phyloP scores from a whole-genome alignment of 306 rosid species.

The Prosopis cineraria region DNA sequence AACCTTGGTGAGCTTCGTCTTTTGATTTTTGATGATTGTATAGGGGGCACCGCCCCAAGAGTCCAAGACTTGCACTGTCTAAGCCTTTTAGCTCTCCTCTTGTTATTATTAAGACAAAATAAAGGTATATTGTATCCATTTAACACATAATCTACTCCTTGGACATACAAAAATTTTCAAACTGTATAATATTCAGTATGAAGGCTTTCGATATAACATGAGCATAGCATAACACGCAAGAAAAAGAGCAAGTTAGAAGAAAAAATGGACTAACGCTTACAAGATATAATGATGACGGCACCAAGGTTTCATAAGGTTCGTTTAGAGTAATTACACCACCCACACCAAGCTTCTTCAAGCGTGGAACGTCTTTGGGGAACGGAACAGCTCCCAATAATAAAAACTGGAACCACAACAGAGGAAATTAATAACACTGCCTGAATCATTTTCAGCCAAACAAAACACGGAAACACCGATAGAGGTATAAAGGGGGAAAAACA shows the following conservation, averaged over 20 bases:
- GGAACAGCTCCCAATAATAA: constrained; percentile 92
- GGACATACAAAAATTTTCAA: constrained; percentile 20
- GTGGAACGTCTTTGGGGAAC: constrained; percentile 95
- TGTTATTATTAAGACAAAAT: too few species aligned
- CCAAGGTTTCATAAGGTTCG: constrained; percentile 93
- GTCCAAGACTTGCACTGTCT: too few species aligned
- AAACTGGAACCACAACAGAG: constrained; percentile 53
- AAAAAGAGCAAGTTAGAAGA: not conserved
- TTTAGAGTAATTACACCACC: constrained; percentile 96
- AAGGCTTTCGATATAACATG: not conserved
- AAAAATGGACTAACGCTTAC: constrained; percentile 44
- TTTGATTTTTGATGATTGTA: too few species aligned
- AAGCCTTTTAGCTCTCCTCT: too few species aligned
- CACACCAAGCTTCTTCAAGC: constrained; percentile 87
- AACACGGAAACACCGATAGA: not conserved
- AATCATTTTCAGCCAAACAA: not conserved
- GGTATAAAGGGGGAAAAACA: not conserved
- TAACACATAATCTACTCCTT: not conserved
- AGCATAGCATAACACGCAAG: constrained; percentile 14
- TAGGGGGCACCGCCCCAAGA: too few species aligned
- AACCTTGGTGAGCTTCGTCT: too few species aligned
- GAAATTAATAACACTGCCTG: constrained; percentile 5
- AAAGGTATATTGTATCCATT: not conserved
- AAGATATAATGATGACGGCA: constrained; percentile 71
- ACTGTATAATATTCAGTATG: not conserved